A percentile compares a stretch with the other conserved stretches of the same genome.
Evolutionary conservation across 441 rosid species (phyloP).

Genomic region (Croton setiger): DNA sequence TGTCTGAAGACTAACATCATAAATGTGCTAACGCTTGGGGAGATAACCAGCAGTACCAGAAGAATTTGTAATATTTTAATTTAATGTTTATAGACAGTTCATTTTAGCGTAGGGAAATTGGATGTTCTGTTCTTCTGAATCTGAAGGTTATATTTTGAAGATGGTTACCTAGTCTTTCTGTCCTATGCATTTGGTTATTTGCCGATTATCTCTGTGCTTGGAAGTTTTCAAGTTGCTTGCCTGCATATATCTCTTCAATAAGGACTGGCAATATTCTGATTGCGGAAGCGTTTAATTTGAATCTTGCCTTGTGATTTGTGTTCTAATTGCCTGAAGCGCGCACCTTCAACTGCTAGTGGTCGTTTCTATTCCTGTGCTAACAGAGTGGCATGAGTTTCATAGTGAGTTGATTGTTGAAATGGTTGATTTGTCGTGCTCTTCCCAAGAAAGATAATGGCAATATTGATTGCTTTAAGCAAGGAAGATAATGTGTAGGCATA

Average conservation of each 20-base stretch:
- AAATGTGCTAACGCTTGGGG: not conserved
- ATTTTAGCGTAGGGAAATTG: not conserved
- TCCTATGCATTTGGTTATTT: not conserved
- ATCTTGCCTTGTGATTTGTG: not conserved
- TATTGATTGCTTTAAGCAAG: not conserved
- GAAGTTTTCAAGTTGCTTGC: not conserved
- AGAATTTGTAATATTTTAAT: not conserved
- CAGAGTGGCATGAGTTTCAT: not conserved
- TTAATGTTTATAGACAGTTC: conserved; percentile 9
- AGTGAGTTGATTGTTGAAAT: not conserved
- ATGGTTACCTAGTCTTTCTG: conserved; percentile 5
- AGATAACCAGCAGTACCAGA: not conserved
- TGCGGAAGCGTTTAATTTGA: not conserved
- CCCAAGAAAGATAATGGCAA: not conserved
- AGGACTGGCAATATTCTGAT: not conserved
- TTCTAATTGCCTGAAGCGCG: not conserved
- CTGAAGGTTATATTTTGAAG: conserved; percentile 7
- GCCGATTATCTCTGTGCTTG: not conserved
- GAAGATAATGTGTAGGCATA: not conserved
- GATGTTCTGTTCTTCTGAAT: not conserved
- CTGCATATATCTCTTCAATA: not conserved
- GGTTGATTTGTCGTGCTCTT: not conserved
- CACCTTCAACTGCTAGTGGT: not conserved
- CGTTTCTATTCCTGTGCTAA: not conserved
- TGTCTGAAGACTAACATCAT: conserved; percentile 1